Base-by-base conservation (phyloP, 2,329 filamentous ascomycete genomes). In the Gnomoniopsis smithogilvyi region DNA sequence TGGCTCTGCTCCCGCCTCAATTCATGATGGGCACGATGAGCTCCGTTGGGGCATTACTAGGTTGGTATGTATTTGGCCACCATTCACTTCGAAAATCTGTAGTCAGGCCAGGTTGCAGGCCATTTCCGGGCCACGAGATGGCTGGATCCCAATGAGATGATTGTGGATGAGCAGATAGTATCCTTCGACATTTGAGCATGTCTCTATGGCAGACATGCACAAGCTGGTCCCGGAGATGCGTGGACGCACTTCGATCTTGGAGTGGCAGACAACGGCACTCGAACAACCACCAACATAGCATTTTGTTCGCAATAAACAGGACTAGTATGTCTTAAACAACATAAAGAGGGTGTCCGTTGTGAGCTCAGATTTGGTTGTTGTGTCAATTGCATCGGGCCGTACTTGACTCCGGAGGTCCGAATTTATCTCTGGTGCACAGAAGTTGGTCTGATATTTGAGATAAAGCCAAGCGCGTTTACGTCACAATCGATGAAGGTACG, bases 131-230 rank as follows among this genome's bases (percentile, higher is more conserved):
- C 64, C 15, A 47, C 47, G 36, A 61, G 62, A 14, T 64, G 62
- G 62, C 58, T 65, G 6, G 61, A 56, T 34, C 30, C 58, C 47
- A 56, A 60, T 26, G 56, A 55, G 36, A 51, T 49, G 36, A 48
- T 52, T 45, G 63, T 65, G 64, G 61, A 66, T 41, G 60, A 45
- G 34, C 61, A 64, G 50, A 60, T 66, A 55, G 36, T 66, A 47
- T 74, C 80, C 55, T 83, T 83, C 63, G 80, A 80, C 2, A 76
- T 75, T 2, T 80, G 80, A 63, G 64, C 41, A 64, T 64, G 38
- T 63, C 63, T 12, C 26, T 64, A n/a, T n/a, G 22, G 55, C 58
- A 17, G 63, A 64, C 54, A 60, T 64, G 43, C 57, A 64, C 45
- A 65, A 65, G 53, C 49, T 65, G n/a, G 61, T 64, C 14, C 63